Percentiles rank a stretch among this genome's conserved stretches.
Conservation (phyloP, 192 early-diverging fungal species). For the Haplosporangium gracile region DNA sequence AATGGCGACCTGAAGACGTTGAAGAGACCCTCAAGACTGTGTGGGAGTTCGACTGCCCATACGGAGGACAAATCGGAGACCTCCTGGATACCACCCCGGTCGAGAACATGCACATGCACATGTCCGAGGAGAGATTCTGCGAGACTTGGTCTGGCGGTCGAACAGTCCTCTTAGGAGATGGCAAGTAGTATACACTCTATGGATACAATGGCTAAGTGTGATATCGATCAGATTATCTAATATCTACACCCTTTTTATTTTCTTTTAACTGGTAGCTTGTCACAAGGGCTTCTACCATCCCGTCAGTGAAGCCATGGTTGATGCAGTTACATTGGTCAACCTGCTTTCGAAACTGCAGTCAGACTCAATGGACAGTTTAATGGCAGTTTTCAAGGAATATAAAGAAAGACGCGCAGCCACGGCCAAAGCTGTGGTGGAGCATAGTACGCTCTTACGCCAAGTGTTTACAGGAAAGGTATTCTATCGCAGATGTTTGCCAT, state of each 20-base stretch:
- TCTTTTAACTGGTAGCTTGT: slow-evolving; percentile 4
- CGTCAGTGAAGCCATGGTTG: slow-evolving; percentile 50
- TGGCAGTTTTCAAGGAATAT: slow-evolving; percentile 32
- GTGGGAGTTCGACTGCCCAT: slow-evolving; percentile 40
- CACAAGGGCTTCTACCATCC: slow-evolving; percentile 42
- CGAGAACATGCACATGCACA: slow-evolving; percentile 44
- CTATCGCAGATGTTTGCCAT: no score
- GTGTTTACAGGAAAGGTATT: slow-evolving; percentile 51
- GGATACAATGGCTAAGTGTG: background rate
- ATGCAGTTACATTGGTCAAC: slow-evolving; percentile 45
- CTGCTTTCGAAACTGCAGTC: slow-evolving; percentile 19
- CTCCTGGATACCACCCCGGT: slow-evolving; percentile 29
- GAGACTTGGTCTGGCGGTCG: slow-evolving; percentile 52
- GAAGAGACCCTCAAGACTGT: slow-evolving; percentile 33
- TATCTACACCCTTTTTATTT: background rate
- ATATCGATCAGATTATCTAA: background rate
- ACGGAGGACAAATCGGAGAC: slow-evolving; percentile 43
- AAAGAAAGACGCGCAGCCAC: slow-evolving; percentile 27
- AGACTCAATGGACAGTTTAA: slow-evolving; percentile 17
- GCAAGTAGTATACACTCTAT: slow-evolving; percentile 17
- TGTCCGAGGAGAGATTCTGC: slow-evolving; percentile 48
- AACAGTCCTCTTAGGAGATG: slow-evolving; percentile 50
- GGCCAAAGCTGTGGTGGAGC: slow-evolving; percentile 46
- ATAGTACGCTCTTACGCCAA: slow-evolving; percentile 25
- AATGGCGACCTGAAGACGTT: slow-evolving; percentile 41